These are phyloP conservation scores for Vitis hybrid DNA, from an alignment of 177 flowering plant species.

Conservation along the genomic window DNA sequence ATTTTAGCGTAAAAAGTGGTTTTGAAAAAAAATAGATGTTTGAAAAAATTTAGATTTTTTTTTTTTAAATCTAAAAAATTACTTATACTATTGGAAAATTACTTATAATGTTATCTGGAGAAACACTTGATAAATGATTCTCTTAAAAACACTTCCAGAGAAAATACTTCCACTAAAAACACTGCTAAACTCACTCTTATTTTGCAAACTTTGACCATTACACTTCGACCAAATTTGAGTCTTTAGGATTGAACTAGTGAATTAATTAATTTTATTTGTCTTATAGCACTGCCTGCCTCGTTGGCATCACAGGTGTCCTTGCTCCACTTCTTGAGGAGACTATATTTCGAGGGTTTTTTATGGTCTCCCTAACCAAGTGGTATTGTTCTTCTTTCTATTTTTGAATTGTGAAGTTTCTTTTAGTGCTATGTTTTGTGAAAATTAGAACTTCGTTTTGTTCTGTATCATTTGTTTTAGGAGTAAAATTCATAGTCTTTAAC, in stretches of 20 bases:
- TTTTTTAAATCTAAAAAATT: no score
- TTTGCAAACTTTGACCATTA: background rate
- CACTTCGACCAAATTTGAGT: background rate
- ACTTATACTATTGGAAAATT: no score
- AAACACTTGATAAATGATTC: no score
- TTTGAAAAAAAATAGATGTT: no score
- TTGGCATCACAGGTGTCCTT: conserved; percentile 85
- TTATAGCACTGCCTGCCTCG: conserved; percentile 79
- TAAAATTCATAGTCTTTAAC: background rate
- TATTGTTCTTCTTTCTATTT: conserved; percentile 22
- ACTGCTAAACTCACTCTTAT: no score
- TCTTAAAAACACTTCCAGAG: no score
- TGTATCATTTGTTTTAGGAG: background rate
- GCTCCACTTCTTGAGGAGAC: conserved; percentile 96
- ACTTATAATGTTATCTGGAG: no score
- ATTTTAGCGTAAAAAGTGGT: no score
- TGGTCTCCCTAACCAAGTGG: conserved; percentile 93
- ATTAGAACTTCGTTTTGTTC: background rate
- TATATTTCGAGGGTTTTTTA: conserved; percentile 87
- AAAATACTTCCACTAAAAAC: no score
- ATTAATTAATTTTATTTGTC: conserved; percentile 11
- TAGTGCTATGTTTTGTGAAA: background rate
- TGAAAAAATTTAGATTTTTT: no score
- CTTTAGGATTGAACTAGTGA: background rate
- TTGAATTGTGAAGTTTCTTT: background rate